Percentiles rank a stretch among this genome's conserved stretches.
These are phyloP conservation scores for Naganishia onofrii DNA, from an alignment of 768 basidiomycete species.

Conservation along the genomic window DNA sequence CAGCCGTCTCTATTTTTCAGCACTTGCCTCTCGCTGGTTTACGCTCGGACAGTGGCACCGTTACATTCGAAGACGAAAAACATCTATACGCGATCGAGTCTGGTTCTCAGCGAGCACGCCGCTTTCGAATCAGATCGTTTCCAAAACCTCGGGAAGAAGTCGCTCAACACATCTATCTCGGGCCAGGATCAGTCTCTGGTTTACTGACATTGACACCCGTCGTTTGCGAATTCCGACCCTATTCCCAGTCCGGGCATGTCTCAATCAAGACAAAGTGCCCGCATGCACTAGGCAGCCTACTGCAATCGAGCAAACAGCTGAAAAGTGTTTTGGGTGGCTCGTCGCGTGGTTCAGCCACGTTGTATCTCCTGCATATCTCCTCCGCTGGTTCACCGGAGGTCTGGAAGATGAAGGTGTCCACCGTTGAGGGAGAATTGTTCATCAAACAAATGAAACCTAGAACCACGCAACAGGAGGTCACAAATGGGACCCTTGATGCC, in stretches of 20 bases:
- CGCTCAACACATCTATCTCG: background rate
- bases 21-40: conserved; percentile 4
- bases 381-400: background rate
- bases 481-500: background rate
- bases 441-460: background rate
- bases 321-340: background rate
- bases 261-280: background rate
- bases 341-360: background rate
- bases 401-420: background rate
- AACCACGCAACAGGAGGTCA: background rate
- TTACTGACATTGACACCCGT: background rate
- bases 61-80: conserved; percentile 6
- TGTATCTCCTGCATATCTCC: background rate
- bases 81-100: background rate
- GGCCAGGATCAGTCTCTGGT: background rate
- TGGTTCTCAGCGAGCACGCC: no score
- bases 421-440: background rate
- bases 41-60: background rate
- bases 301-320: background rate
- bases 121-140: background rate
- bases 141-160: background rate
- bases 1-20: background rate
- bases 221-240: background rate
- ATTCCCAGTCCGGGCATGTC: background rate
- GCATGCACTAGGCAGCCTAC: background rate